Percentiles rank a stretch among this genome's conserved stretches.
These are phyloP conservation scores for Rhodotorula glutinis DNA, from an alignment of 1,284 basidiomycete genomes.

Conservation along the genomic window DNA sequence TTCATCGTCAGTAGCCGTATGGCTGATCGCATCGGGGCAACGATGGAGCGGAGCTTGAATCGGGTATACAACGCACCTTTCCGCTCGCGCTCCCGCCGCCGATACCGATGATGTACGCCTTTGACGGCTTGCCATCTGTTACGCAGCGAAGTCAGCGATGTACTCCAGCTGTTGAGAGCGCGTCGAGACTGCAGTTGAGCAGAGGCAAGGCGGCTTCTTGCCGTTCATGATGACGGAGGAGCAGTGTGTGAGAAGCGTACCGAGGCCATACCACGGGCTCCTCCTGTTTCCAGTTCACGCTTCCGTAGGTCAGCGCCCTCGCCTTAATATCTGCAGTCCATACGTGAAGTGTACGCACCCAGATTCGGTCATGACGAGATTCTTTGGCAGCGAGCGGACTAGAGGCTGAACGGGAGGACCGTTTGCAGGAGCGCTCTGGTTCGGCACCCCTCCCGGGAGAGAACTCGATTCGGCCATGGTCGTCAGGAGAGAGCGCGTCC, in stretches of 20 bases:
- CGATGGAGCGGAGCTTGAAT: too few relatives aligned
- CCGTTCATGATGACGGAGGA: too few relatives aligned
- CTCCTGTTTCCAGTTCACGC: background rate
- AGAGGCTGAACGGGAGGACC: background rate
- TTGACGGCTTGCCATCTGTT: slow-evolving; percentile 61
- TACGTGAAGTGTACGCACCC: slow-evolving; percentile 7
- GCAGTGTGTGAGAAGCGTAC: background rate
- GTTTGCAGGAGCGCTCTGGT: background rate
- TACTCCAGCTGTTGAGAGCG: background rate
- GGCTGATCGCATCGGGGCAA: background rate
- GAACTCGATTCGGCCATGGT: too few relatives aligned
- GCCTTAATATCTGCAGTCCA: background rate
- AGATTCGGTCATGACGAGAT: slow-evolving; percentile 7
- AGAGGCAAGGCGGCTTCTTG: too few relatives aligned
- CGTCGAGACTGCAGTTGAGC: too few relatives aligned
- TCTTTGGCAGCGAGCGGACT: slow-evolving; percentile 5
- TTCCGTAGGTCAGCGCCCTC: too few relatives aligned
- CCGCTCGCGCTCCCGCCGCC: slow-evolving; percentile 92
- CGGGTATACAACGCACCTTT: slow-evolving; percentile 72
- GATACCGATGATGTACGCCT: slow-evolving; percentile 89
- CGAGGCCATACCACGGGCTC: slow-evolving; percentile 9
- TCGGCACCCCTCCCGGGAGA: too few relatives aligned
- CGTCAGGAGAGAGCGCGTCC: too few relatives aligned
- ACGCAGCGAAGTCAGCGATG: too few relatives aligned
- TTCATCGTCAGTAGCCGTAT: background rate